A percentile compares a stretch with the other conserved stretches of the same genome.
Conservation (phyloP, 192 early-diverging fungal genomes). For the Lunasporangiospora selenospora region DNA sequence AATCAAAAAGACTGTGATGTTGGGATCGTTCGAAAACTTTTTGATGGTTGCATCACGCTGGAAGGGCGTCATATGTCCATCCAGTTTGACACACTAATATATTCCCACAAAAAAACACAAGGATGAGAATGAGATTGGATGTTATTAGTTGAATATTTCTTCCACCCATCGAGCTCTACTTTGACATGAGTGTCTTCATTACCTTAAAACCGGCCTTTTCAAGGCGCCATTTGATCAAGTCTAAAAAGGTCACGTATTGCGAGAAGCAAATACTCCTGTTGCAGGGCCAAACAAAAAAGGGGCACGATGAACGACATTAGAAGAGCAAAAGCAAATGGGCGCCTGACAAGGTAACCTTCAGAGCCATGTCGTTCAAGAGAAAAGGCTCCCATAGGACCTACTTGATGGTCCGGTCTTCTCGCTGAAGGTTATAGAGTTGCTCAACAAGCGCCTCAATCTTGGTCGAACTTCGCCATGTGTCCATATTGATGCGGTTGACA, state of each 20-base stretch:
- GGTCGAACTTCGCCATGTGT: conserved; percentile 85
- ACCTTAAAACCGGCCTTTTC: conserved; percentile 84
- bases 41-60: conserved; percentile 76
- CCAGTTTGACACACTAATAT: conserved; percentile 74
- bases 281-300: background rate
- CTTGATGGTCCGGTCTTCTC: conserved; percentile 80
- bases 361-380: too few relatives aligned
- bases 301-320: background rate
- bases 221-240: conserved; percentile 91
- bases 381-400: too few relatives aligned
- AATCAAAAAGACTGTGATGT: conserved; percentile 88
- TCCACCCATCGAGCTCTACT: too few relatives aligned
- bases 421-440: conserved; percentile 77
- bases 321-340: background rate
- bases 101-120: background rate
- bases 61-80: conserved; percentile 86
- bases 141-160: too few relatives aligned
- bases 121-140: background rate
- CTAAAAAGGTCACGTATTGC: conserved; percentile 90
- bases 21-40: conserved; percentile 77
- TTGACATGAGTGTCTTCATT: background rate
- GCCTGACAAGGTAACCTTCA: too few relatives aligned
- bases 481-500: conserved; percentile 91
- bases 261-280: conserved; percentile 46
- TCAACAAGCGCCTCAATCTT: conserved; percentile 96